Percentiles rank a stretch among this genome's conserved stretches.
Evolutionary conservation across 2,329 filamentous ascomycete genomes (phyloP).

Genomic region (Cladosporium phlei): DNA sequence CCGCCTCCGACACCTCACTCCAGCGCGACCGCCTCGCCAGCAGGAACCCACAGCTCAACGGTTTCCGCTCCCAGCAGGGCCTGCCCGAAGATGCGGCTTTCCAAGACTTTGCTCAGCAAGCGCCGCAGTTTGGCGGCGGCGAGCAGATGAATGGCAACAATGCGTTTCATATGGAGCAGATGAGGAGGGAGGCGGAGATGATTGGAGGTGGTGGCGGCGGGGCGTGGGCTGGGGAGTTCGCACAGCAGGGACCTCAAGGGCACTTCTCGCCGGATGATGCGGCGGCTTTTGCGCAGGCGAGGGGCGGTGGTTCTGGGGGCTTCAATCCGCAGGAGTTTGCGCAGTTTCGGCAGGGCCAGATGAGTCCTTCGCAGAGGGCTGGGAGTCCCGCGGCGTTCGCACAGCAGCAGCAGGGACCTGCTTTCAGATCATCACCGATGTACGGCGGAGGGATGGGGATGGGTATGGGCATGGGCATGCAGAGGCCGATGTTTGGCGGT

Average conservation of each 20-base stretch:
- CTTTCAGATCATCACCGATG: conserved; percentile 59
- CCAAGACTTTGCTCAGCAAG: conserved; percentile 75
- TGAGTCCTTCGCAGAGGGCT: conserved; percentile 53
- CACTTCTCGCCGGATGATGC: conserved; percentile 20
- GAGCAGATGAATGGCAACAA: conserved; percentile 47
- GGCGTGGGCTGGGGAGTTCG: conserved; percentile 31
- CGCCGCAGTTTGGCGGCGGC: conserved; percentile 54
- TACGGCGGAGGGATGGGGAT: conserved; percentile 50
- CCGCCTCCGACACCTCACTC: conserved; percentile 90
- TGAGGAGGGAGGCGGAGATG: conserved; percentile 57
- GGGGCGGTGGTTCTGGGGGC: conserved; percentile 29
- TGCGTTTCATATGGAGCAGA: conserved; percentile 64
- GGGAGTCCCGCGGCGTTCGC: conserved; percentile 49
- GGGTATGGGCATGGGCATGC: conserved; percentile 48
- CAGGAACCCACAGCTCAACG: conserved; percentile 26
- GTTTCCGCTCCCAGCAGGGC: conserved; percentile 28
- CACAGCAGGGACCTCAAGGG: conserved; percentile 25
- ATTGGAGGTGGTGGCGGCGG: conserved; percentile 22
- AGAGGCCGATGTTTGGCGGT: conserved; percentile 34
- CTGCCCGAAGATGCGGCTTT: conserved; percentile 30
- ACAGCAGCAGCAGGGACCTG: conserved; percentile 32
- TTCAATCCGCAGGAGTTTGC: conserved; percentile 85
- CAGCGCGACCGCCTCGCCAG: conserved; percentile 73
- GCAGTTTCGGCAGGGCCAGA: conserved; percentile 72
- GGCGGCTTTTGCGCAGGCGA: conserved; percentile 19